A percentile compares a stretch with the other conserved stretches of the same genome.
Conservation (phyloP, 2,329 filamentous ascomycete genomes). For the Xylaria hypoxylon region DNA sequence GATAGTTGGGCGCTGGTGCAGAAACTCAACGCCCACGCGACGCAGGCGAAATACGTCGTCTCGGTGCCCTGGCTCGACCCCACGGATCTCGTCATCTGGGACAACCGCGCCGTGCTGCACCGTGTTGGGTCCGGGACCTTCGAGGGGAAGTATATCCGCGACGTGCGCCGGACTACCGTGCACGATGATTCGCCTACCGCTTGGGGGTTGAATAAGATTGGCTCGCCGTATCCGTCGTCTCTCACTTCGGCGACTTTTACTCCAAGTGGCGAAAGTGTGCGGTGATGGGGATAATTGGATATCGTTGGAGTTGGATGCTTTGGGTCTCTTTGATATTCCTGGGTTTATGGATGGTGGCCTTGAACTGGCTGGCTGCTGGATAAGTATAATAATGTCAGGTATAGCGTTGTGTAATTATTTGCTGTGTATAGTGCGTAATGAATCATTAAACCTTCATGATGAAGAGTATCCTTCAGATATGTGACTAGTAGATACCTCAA, state of each 20-base stretch:
- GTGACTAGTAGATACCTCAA: not conserved
- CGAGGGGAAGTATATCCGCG: slow-evolving; percentile 60
- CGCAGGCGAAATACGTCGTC: slow-evolving; percentile 59
- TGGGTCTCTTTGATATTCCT: not conserved
- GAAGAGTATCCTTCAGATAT: not conserved
- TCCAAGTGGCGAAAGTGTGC: not conserved
- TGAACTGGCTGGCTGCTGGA: too few species aligned
- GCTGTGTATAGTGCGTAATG: not conserved
- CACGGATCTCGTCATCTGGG: slow-evolving; percentile 68
- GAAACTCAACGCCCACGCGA: slow-evolving; percentile 59
- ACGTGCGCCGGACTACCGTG: slow-evolving; percentile 68
- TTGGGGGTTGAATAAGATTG: slow-evolving; percentile 53
- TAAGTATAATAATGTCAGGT: too few species aligned
- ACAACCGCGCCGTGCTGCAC: slow-evolving; percentile 69
- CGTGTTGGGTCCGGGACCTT: slow-evolving; percentile 61
- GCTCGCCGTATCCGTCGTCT: slow-evolving; percentile 32
- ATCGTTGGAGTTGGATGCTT: not conserved
- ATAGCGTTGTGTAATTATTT: not conserved
- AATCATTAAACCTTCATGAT: not conserved
- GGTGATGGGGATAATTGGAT: slow-evolving; percentile 1
- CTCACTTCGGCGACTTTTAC: not conserved
- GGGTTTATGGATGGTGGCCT: not conserved
- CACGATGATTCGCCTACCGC: slow-evolving; percentile 57
- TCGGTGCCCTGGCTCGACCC: slow-evolving; percentile 61
- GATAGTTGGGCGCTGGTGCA: slow-evolving; percentile 54